Evolutionary conservation across 306 rosid species (phyloP).

Genomic region (Neltuma alba): DNA sequence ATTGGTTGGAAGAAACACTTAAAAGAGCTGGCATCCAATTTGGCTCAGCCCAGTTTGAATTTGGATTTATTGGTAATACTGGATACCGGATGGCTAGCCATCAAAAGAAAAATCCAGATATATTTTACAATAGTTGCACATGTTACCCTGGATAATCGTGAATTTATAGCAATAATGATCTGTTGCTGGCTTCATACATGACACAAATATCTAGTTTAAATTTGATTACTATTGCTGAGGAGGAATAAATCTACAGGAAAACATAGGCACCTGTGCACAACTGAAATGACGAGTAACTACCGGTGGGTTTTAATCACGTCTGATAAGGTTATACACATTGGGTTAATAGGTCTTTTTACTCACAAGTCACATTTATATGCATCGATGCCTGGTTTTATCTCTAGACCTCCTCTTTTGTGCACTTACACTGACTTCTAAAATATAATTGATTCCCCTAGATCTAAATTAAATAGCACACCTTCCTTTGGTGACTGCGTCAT

Average conservation of each 20-base stretch:
- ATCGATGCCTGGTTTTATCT: too few relatives aligned
- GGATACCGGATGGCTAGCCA: too few relatives aligned
- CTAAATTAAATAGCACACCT: background rate
- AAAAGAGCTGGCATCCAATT: too few relatives aligned
- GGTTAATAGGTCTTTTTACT: background rate
- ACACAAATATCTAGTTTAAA: background rate
- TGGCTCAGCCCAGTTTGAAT: too few relatives aligned
- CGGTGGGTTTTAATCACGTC: background rate
- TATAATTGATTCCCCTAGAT: background rate
- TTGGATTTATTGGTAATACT: too few relatives aligned
- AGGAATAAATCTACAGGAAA: too few relatives aligned
- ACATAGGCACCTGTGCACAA: background rate
- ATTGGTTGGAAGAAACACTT: too few relatives aligned
- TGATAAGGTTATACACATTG: background rate
- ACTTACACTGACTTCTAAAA: background rate
- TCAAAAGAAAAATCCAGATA: background rate
- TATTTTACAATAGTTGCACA: background rate
- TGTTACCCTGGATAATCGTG: too few relatives aligned
- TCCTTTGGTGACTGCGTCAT: background rate
- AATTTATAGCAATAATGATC: too few relatives aligned
- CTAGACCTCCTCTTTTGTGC: background rate
- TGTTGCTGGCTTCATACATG: too few relatives aligned
- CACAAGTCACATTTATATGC: background rate
- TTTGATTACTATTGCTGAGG: background rate
- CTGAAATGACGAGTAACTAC: background rate